These are phyloP conservation scores for Nitzschia sp. DNA, from an alignment of 108 stramenopile species.

Conservation along the genomic window DNA sequence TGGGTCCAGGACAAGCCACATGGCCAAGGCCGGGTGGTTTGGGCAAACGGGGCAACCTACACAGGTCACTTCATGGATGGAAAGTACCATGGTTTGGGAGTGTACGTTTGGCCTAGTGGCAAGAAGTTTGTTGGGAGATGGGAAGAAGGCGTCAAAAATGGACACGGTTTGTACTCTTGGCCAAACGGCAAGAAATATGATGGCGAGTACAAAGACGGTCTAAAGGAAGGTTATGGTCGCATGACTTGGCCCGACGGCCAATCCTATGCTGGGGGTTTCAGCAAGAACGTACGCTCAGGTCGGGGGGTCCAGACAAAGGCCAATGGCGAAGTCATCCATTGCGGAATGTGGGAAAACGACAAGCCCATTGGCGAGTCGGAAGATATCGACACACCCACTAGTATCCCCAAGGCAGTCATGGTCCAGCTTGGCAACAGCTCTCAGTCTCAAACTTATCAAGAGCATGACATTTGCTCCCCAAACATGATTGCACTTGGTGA, in stretches of 20 bases:
- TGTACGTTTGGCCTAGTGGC: constrained; percentile 36
- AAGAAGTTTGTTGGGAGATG: constrained; percentile 45
- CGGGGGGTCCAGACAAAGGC: constrained; percentile 32
- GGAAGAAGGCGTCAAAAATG: constrained; percentile 41
- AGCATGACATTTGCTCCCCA: constrained; percentile 19
- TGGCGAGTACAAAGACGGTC: constrained; percentile 46
- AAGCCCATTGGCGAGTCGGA: constrained; percentile 9
- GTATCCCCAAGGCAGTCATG: constrained; percentile 1
- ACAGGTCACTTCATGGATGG: constrained; percentile 47
- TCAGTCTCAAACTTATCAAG: not conserved
- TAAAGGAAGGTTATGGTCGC: constrained; percentile 48
- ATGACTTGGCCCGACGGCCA: constrained; percentile 45
- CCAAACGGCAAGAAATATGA: constrained; percentile 40
- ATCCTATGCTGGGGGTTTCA: constrained; percentile 45
- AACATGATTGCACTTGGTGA: constrained; percentile 7
- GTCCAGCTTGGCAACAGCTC: not conserved
- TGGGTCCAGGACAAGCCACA: constrained; percentile 42
- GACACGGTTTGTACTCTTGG: constrained; percentile 37
- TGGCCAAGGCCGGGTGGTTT: constrained; percentile 46
- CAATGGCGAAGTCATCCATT: constrained; percentile 24
- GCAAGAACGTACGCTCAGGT: constrained; percentile 35
- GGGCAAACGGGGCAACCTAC: constrained; percentile 47
- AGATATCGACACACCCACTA: not conserved
- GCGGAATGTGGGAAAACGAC: constrained; percentile 42
- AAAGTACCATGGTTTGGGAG: constrained; percentile 44